A percentile compares a stretch with the other conserved stretches of the same genome.
phyloP scores from a whole-genome alignment of 257 asterid genomes.

The Capsicum baccatum region DNA sequence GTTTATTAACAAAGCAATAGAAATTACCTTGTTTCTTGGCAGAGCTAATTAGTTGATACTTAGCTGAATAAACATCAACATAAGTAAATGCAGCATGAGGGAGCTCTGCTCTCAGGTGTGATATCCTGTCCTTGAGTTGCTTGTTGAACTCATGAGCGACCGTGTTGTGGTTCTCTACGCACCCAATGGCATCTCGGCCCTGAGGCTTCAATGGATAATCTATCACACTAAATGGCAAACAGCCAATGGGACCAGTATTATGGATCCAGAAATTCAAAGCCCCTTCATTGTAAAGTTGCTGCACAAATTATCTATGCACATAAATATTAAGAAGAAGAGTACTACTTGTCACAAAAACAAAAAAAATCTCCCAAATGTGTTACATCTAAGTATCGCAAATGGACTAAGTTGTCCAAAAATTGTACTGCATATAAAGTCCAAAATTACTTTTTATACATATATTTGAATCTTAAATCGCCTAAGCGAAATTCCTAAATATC shows the following conservation, averaged over 20 bases:
- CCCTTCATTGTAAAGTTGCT: slow-evolving; percentile 48
- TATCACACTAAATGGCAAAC: slow-evolving; percentile 44
- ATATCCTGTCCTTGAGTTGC: slow-evolving; percentile 42
- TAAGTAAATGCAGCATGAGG: slow-evolving; percentile 42
- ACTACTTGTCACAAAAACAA: not conserved
- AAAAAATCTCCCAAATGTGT: not conserved
- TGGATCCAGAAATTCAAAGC: slow-evolving; percentile 61
- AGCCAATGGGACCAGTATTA: slow-evolving; percentile 64
- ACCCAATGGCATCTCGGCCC: slow-evolving; percentile 41
- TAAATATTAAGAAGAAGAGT: not conserved
- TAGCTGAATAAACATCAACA: slow-evolving; percentile 49
- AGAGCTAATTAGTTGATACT: slow-evolving; percentile 32
- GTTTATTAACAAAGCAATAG: not conserved
- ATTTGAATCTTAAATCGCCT: no score
- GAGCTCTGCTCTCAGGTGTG: slow-evolving; percentile 36
- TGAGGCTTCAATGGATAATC: slow-evolving; percentile 39
- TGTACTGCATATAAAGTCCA: no score
- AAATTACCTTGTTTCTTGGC: slow-evolving; percentile 32
- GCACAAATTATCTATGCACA: not conserved
- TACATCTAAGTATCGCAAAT: not conserved
- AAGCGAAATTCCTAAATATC: no score
- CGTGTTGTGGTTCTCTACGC: slow-evolving; percentile 46
- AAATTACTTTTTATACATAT: no score
- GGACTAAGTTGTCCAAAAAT: not conserved
- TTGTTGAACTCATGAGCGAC: slow-evolving; percentile 50